phyloP scores from a whole-genome alignment of 225 moss, liverwort and hornwort genomes.

The Polytrichum commune region DNA sequence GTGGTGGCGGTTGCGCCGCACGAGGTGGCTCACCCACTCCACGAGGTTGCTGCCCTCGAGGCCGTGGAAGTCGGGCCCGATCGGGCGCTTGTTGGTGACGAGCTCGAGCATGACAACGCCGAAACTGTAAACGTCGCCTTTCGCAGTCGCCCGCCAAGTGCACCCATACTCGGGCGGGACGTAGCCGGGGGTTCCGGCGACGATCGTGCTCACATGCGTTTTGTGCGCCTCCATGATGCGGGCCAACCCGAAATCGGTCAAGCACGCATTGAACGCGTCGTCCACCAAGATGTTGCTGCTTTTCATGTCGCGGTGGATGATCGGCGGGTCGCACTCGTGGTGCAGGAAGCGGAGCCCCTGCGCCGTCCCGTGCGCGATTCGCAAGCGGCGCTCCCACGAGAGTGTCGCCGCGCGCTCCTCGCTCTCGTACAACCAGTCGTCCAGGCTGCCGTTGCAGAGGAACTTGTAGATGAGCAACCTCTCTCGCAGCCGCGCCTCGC shows the following conservation, averaged over 20 bases:
- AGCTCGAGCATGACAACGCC: constrained; percentile 83
- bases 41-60: constrained; percentile 43
- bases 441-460: constrained; percentile 64
- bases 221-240: constrained; percentile 54
- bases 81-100: constrained; percentile 44
- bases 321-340: constrained; percentile 70
- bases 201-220: constrained; percentile 54
- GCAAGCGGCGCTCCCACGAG: constrained; percentile 61
- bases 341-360: constrained; percentile 71
- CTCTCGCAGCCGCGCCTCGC: constrained; percentile 35
- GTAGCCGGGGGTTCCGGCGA: constrained; percentile 57
- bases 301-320: constrained; percentile 83
- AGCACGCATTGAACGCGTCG: constrained; percentile 66
- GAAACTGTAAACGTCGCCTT: constrained; percentile 84
- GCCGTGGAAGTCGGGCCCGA: constrained; percentile 42
- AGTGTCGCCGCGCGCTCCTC: constrained; percentile 44
- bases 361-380: constrained; percentile 54
- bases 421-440: constrained; percentile 69
- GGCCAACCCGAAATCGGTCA: constrained; percentile 77
- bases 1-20: constrained; percentile 11
- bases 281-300: constrained; percentile 74
- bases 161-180: constrained; percentile 70
- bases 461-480: constrained; percentile 78
- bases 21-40: constrained; percentile 34
- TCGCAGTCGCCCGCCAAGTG: constrained; percentile 74